These are phyloP conservation scores for Epichloe sp. DNA, from an alignment of 2,329 filamentous ascomycete genomes.

Conservation along the genomic window DNA sequence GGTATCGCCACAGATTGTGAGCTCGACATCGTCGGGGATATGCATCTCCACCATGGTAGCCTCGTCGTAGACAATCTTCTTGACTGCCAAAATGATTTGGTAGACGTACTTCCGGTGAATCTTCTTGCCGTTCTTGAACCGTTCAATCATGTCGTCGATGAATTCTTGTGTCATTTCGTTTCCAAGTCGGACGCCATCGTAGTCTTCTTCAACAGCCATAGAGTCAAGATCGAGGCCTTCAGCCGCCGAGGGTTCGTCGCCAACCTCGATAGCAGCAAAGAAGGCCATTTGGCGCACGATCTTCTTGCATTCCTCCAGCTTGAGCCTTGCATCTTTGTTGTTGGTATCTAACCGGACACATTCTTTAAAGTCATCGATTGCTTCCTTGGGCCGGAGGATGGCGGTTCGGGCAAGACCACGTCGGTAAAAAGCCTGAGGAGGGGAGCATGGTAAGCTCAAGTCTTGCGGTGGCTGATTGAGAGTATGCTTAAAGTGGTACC, in stretches of 20 bases:
- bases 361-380: slow-evolving; percentile 81
- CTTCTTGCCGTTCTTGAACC: slow-evolving; percentile 94
- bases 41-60: slow-evolving; percentile 93
- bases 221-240: slow-evolving; percentile 80
- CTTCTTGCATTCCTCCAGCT: slow-evolving; percentile 87
- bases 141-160: slow-evolving; percentile 90
- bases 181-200: slow-evolving; percentile 70
- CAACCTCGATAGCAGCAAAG: slow-evolving; percentile 85
- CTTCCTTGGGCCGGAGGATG: slow-evolving; percentile 78
- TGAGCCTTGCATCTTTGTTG: slow-evolving; percentile 84
- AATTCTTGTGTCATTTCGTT: slow-evolving; percentile 91
- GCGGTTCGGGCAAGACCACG: slow-evolving; percentile 84
- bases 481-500: slow-evolving; percentile 6
- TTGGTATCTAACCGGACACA: slow-evolving; percentile 76
- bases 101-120: slow-evolving; percentile 94
- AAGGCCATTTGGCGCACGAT: slow-evolving; percentile 86
- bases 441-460: background rate
- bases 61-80: slow-evolving; percentile 82
- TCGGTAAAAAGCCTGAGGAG: slow-evolving; percentile 72
- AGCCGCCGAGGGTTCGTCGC: slow-evolving; percentile 82
- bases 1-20: slow-evolving; percentile 95
- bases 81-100: slow-evolving; percentile 84
- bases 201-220: slow-evolving; percentile 69
- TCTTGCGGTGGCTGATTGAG: background rate
- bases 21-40: slow-evolving; percentile 59